A percentile compares a stretch with the other conserved stretches of the same genome.
phyloP scores from a whole-genome alignment of 108 stramenopile species.

The Cafeteria roenbergensis region DNA sequence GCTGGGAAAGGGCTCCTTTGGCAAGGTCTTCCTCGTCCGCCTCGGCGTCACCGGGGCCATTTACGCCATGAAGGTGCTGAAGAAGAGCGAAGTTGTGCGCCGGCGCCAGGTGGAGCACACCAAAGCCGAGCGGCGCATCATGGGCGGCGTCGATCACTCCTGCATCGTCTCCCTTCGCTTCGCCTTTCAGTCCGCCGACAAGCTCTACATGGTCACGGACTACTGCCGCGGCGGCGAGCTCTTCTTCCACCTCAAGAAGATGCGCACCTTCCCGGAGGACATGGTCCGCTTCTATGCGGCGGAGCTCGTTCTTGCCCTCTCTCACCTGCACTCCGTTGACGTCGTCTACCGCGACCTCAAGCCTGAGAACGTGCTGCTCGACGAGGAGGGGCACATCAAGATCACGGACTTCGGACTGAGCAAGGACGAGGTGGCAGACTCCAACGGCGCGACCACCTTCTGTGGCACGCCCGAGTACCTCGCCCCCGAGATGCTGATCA shows the following conservation, averaged over 20 bases:
- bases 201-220: conserved; percentile 44
- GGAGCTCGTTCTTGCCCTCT: conserved; percentile 35
- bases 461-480: conserved; percentile 27
- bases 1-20: conserved; percentile 38
- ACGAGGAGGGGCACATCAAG: conserved; percentile 22
- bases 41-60: conserved; percentile 11
- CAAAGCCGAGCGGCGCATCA: conserved; percentile 39
- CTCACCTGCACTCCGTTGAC: conserved; percentile 32
- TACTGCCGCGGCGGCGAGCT: conserved; percentile 47
- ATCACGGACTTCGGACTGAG: conserved; percentile 40
- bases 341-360: conserved; percentile 47
- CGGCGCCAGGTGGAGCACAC: conserved; percentile 45
- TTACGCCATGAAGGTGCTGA: conserved; percentile 40
- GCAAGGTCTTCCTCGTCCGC: conserved; percentile 38
- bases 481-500: conserved; percentile 34
- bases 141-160: conserved; percentile 37
- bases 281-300: conserved; percentile 30
- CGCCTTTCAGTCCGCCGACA: conserved; percentile 36
- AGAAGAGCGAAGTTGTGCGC: conserved; percentile 29
- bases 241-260: conserved; percentile 31
- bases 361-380: conserved; percentile 51
- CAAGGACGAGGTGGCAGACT: conserved; percentile 27
- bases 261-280: conserved; percentile 14
- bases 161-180: conserved; percentile 40
- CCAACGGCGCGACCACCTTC: conserved; percentile 28